Percentiles rank a stretch among this genome's conserved stretches.
Conservation (phyloP, 208 protist genomes). For the Angomonas deanei region DNA sequence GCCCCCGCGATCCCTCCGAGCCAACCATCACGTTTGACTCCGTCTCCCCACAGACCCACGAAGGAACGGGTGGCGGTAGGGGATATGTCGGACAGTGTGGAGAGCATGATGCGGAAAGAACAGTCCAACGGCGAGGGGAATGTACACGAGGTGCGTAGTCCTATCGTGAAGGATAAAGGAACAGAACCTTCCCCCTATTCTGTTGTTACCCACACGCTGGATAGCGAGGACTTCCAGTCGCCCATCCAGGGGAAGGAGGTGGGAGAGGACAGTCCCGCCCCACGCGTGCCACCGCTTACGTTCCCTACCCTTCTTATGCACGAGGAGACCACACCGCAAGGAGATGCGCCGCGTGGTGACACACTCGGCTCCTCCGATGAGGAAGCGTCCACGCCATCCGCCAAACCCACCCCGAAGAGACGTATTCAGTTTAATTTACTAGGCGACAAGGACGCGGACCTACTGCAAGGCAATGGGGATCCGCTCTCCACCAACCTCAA, state of each 20-base stretch:
- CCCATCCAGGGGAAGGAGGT: no score
- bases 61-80: background rate
- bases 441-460: background rate
- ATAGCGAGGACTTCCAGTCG: no score
- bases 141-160: no score
- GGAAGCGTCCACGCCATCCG: background rate
- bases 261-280: background rate
- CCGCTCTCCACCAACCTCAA: background rate
- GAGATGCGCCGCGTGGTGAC: background rate
- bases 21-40: background rate
- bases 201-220: no score
- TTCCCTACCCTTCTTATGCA: background rate
- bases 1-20: background rate
- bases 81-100: constrained; percentile 2
- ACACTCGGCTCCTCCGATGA: background rate
- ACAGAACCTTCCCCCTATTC: no score
- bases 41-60: no score
- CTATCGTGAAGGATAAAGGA: no score
- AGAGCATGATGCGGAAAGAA: background rate
- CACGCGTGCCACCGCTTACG: background rate
- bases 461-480: background rate
- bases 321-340: background rate
- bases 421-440: background rate
- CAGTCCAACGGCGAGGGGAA: background rate
- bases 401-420: background rate